Percentiles rank a stretch among this genome's conserved stretches.
These are phyloP conservation scores for Rhexocercosporidium sp. DNA, from an alignment of 2,329 filamentous ascomycete species.

Conservation along the genomic window DNA sequence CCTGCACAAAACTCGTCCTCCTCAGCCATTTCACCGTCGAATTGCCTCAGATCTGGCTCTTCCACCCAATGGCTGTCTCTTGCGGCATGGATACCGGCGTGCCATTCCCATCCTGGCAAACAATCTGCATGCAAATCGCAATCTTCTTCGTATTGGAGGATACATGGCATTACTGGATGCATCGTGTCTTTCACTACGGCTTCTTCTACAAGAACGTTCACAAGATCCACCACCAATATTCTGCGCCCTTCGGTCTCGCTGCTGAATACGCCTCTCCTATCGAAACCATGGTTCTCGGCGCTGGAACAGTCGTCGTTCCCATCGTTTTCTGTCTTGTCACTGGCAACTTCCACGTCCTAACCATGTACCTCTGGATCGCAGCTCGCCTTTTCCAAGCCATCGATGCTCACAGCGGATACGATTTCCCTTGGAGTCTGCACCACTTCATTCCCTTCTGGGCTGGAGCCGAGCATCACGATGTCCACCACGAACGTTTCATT, in stretches of 20 bases:
- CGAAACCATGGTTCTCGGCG: slow-evolving; percentile 91
- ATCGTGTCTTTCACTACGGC: slow-evolving; percentile 91
- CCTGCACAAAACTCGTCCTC: slow-evolving; percentile 91
- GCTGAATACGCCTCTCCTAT: slow-evolving; percentile 98
- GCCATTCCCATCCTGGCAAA: slow-evolving; percentile 84
- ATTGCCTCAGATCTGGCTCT: slow-evolving; percentile 97
- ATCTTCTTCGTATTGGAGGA: slow-evolving; percentile 97
- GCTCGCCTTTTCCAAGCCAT: slow-evolving; percentile 96
- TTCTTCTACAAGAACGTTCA: slow-evolving; percentile 96
- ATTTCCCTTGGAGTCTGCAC: slow-evolving; percentile 96
- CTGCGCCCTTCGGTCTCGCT: slow-evolving; percentile 92
- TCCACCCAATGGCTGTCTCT: slow-evolving; percentile 94
- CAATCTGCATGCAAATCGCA: slow-evolving; percentile 88
- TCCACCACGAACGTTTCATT: slow-evolving; percentile 98
- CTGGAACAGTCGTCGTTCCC: slow-evolving; percentile 82
- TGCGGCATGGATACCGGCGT: slow-evolving; percentile 88
- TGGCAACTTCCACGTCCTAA: slow-evolving; percentile 88
- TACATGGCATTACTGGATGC: slow-evolving; percentile 97
- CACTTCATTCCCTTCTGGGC: slow-evolving; percentile 98
- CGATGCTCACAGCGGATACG: slow-evolving; percentile 96
- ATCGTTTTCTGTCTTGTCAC: slow-evolving; percentile 85
- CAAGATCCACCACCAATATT: slow-evolving; percentile 99
- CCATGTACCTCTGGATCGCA: slow-evolving; percentile 97
- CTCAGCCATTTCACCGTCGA: slow-evolving; percentile 97
- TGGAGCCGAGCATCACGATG: slow-evolving; percentile 93